A percentile compares a stretch with the other conserved stretches of the same genome.
These are phyloP conservation scores for Priceomyces haplophilus DNA, from an alignment of 805 yeast genomes.

Conservation along the genomic window DNA sequence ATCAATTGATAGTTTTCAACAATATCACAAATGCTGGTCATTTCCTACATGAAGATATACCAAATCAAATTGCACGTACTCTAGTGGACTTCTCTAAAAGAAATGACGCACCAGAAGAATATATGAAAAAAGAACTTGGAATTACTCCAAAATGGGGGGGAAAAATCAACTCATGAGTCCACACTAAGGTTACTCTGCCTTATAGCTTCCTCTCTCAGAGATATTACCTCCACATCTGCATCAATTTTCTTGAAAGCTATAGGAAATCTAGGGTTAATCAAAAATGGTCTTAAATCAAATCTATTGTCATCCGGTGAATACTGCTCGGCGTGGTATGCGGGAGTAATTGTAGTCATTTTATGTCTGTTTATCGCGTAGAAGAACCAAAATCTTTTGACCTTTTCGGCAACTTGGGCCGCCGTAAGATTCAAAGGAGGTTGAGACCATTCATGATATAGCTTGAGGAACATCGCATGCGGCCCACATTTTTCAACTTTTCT, in stretches of 20 bases:
- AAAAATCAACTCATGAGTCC: constrained; percentile 31
- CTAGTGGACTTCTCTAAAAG: constrained; percentile 49
- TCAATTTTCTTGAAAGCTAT: constrained; percentile 92
- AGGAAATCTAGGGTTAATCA: constrained; percentile 83
- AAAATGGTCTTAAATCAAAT: constrained; percentile 92
- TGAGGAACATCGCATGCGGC: constrained; percentile 91
- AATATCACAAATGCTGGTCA: constrained; percentile 67
- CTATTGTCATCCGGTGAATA: constrained; percentile 98
- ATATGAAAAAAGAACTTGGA: constrained; percentile 28
- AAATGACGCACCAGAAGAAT: constrained; percentile 34
- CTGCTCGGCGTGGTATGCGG: constrained; percentile 96
- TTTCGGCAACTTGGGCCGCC: constrained; percentile 83
- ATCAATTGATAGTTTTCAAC: constrained; percentile 77
- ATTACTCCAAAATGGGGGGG: constrained; percentile 40
- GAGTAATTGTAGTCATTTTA: constrained; percentile 96
- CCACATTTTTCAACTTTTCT: constrained; percentile 95
- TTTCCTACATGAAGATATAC: constrained; percentile 91
- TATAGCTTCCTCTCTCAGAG: constrained; percentile 36
- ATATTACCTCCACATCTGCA: constrained; percentile 59
- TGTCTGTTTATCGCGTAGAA: constrained; percentile 94
- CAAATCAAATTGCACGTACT: constrained; percentile 61
- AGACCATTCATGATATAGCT: constrained; percentile 89
- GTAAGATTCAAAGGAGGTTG: constrained; percentile 61
- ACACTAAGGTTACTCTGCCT: constrained; percentile 38
- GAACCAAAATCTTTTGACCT: constrained; percentile 89